Percentiles rank a stretch among this genome's conserved stretches.
These are phyloP conservation scores for Piromyces sp. DNA, from an alignment of 192 early-diverging fungal species.

Conservation along the genomic window DNA sequence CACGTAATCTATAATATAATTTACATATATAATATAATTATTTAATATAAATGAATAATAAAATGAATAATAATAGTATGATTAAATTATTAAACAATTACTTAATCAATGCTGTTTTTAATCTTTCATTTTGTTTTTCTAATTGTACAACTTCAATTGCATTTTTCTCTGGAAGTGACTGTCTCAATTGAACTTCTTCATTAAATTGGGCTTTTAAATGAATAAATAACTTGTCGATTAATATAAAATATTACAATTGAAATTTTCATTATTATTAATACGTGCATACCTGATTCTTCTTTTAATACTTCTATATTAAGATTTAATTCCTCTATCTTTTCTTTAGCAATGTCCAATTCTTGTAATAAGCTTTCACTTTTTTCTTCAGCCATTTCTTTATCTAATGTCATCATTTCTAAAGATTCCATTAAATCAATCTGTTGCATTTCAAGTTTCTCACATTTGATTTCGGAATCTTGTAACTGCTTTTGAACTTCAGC, in stretches of 20 bases:
- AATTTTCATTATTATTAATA: background rate
- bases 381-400: conserved; percentile 87
- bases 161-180: conserved; percentile 1
- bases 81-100: conserved; percentile 6
- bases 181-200: conserved; percentile 3
- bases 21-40: too few relatives aligned
- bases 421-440: conserved; percentile 54
- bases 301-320: conserved; percentile 51
- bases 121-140: conserved; percentile 65
- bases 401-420: conserved; percentile 71
- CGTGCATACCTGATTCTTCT: conserved; percentile 28
- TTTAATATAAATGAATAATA: too few relatives aligned
- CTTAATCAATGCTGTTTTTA: conserved; percentile 71
- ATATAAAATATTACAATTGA: too few relatives aligned
- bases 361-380: conserved; percentile 54
- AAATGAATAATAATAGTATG: too few relatives aligned
- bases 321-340: conserved; percentile 59
- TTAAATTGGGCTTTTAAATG: conserved; percentile 5
- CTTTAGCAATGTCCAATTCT: conserved; percentile 51
- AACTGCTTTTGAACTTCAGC: conserved; percentile 38
- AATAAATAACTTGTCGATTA: too few relatives aligned
- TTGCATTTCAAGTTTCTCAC: conserved; percentile 45
- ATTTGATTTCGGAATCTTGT: conserved; percentile 34
- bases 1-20: conserved; percentile 33
- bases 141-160: conserved; percentile 44